Conservation (phyloP, 768 basidiomycete genomes). For the Boletellus emodensis region DNA sequence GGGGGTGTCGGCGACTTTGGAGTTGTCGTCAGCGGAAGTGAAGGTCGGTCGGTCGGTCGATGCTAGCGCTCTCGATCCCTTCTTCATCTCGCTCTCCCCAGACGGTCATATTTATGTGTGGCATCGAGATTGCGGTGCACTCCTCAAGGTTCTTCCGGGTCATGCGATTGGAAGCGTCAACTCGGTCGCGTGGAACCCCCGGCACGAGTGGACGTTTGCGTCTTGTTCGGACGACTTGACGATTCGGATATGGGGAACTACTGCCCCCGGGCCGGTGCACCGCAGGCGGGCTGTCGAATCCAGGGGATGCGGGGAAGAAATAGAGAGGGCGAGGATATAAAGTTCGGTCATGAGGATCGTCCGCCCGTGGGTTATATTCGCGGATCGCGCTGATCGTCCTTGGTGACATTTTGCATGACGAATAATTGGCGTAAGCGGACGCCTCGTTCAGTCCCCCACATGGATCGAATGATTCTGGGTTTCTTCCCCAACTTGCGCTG, state of each 20-base stretch:
- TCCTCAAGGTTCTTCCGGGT: slow-evolving; percentile 85
- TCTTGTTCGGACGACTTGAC: slow-evolving; percentile 92
- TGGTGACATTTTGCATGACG: slow-evolving; percentile 22
- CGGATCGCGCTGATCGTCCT: slow-evolving; percentile 17
- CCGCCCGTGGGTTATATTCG: slow-evolving; percentile 13
- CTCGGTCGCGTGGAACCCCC: slow-evolving; percentile 96
- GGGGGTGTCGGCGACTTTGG: slow-evolving; percentile 85
- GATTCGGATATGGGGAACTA: slow-evolving; percentile 92
- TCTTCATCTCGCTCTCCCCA: slow-evolving; percentile 32
- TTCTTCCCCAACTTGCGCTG: slow-evolving; percentile 16
- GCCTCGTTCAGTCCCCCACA: slow-evolving; percentile 17
- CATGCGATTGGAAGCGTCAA: slow-evolving; percentile 89
- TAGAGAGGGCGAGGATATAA: slow-evolving; percentile 67
- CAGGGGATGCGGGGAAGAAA: slow-evolving; percentile 25
- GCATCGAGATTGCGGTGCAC: slow-evolving; percentile 79
- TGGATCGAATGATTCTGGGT: slow-evolving; percentile 24
- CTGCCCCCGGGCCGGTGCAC: slow-evolving; percentile 22
- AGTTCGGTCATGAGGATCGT: slow-evolving; percentile 42
- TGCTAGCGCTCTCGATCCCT: neutral
- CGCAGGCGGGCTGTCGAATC: slow-evolving; percentile 16
- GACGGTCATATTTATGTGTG: slow-evolving; percentile 94
- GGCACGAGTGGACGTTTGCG: slow-evolving; percentile 87
- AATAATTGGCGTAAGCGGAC: slow-evolving; percentile 26
- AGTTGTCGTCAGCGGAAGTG: slow-evolving; percentile 91
- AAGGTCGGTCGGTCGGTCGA: slow-evolving; percentile 62